Conservation (phyloP, 129 eudicot genomes). For the Cynara cardunculus region DNA sequence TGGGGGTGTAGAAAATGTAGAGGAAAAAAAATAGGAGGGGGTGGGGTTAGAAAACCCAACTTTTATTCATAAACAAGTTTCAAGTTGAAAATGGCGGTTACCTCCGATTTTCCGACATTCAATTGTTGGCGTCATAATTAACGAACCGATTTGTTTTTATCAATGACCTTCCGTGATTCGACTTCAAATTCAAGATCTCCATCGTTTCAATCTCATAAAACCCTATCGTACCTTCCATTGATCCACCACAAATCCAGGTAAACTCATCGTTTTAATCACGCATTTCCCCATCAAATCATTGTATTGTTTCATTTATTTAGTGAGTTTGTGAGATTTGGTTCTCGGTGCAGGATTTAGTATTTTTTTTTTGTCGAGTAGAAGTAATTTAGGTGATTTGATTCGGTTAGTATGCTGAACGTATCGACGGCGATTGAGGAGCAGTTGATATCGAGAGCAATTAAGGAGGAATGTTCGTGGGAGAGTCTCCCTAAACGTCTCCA, state of each 20-base stretch:
- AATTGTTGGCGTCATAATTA: conserved; percentile 27
- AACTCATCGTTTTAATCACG: not conserved
- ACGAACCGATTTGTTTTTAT: conserved; percentile 6
- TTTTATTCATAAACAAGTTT: too few relatives aligned
- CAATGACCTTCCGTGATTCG: conserved; percentile 2
- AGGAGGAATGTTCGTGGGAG: conserved; percentile 92
- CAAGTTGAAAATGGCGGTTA: conserved; percentile 13
- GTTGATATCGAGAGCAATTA: conserved; percentile 77
- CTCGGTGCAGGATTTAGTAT: conserved; percentile 14
- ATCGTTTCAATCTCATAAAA: conserved; percentile 24
- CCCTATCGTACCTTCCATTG: conserved; percentile 32
- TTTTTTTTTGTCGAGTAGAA: not conserved
- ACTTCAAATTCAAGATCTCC: conserved; percentile 5
- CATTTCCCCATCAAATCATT: conserved; percentile 9
- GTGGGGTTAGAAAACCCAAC: too few relatives aligned
- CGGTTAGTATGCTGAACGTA: conserved; percentile 55
- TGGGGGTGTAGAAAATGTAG: too few relatives aligned
- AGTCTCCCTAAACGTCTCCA: conserved; percentile 91
- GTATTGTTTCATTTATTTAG: not conserved
- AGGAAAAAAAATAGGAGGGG: too few relatives aligned
- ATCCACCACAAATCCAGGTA: conserved; percentile 16
- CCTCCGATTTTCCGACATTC: conserved; percentile 26
- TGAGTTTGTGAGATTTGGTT: not conserved
- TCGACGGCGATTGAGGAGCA: conserved; percentile 92
- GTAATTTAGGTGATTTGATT: conserved; percentile 23